These are phyloP conservation scores for Fusarium mundagurra DNA, from an alignment of 2,329 filamentous ascomycete genomes.

Conservation along the genomic window DNA sequence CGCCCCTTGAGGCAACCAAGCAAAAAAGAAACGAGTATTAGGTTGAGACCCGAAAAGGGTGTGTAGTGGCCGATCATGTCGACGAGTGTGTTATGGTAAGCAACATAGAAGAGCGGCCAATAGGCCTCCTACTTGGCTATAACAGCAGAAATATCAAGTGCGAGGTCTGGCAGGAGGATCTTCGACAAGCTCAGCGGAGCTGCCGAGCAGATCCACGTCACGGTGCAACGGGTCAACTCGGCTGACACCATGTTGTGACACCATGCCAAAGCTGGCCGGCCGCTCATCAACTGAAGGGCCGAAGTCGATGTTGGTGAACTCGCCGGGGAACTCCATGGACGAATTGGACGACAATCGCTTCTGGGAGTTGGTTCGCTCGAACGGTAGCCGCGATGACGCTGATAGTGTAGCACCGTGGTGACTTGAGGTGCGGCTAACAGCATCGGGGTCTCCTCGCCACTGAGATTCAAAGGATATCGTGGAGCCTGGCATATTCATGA, in stretches of 20 bases:
- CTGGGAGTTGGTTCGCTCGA: slow-evolving; percentile 65
- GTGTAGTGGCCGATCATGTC: background rate
- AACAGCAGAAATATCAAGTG: slow-evolving; percentile 26
- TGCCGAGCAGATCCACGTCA: slow-evolving; percentile 60
- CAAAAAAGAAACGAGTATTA: slow-evolving; percentile 31
- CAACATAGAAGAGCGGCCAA: background rate
- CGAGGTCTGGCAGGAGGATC: slow-evolving; percentile 43
- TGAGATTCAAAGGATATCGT: slow-evolving; percentile 36
- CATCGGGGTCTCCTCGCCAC: slow-evolving; percentile 30
- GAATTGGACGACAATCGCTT: slow-evolving; percentile 62
- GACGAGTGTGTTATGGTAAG: background rate
- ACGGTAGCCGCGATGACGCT: slow-evolving; percentile 57
- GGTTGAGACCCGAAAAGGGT: slow-evolving; percentile 9
- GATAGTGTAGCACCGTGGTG: slow-evolving; percentile 39
- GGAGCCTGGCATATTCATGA: slow-evolving; percentile 40
- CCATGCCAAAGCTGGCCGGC: slow-evolving; percentile 65
- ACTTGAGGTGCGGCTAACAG: slow-evolving; percentile 36
- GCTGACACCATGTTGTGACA: slow-evolving; percentile 66
- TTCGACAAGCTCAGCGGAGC: slow-evolving; percentile 66
- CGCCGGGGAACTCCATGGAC: slow-evolving; percentile 59
- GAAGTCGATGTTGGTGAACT: slow-evolving; percentile 55
- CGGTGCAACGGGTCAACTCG: slow-evolving; percentile 60
- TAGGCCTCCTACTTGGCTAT: background rate
- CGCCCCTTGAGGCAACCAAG: background rate
- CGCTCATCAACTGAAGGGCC: slow-evolving; percentile 55